phyloP scores from a whole-genome alignment of 257 asterid genomes.

The Nicotiana noctiflora region DNA sequence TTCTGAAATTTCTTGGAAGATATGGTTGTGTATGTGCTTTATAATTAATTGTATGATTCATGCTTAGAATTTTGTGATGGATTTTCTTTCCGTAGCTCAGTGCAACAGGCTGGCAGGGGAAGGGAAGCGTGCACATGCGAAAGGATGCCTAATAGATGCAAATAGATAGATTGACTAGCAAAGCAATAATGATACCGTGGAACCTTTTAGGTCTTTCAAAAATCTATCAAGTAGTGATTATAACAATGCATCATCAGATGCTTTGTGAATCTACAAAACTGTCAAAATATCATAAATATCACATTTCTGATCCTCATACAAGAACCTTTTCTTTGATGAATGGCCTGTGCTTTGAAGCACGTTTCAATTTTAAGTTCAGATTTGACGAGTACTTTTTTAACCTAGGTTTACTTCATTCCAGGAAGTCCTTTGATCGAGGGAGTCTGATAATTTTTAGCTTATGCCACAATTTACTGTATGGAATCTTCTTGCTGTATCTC shows the following conservation, averaged over 20 bases:
- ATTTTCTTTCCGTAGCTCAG: not conserved
- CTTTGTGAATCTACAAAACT: not conserved
- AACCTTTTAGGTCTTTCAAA: not conserved
- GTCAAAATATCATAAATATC: not conserved
- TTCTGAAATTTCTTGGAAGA: not conserved
- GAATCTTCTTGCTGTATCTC: not conserved
- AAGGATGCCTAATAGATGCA: not conserved
- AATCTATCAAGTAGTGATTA: not conserved
- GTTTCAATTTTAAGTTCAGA: not conserved
- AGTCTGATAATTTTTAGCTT: not conserved
- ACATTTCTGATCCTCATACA: not conserved
- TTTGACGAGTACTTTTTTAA: not conserved
- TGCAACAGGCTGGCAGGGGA: not conserved
- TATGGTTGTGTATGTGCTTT: not conserved
- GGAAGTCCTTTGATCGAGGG: constrained; percentile 4
- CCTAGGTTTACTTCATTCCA: constrained; percentile 3
- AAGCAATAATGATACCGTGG: not conserved
- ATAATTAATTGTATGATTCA: not conserved
- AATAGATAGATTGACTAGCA: not conserved
- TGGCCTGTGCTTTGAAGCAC: not conserved
- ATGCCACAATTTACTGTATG: not conserved
- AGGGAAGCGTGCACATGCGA: not conserved
- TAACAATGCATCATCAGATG: not conserved
- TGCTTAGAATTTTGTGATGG: not conserved
- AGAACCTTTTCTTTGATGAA: not conserved